Percentiles rank a stretch among this genome's conserved stretches.
These are phyloP conservation scores for Vigna radiata DNA, from an alignment of 306 rosid genomes.

Conservation along the genomic window DNA sequence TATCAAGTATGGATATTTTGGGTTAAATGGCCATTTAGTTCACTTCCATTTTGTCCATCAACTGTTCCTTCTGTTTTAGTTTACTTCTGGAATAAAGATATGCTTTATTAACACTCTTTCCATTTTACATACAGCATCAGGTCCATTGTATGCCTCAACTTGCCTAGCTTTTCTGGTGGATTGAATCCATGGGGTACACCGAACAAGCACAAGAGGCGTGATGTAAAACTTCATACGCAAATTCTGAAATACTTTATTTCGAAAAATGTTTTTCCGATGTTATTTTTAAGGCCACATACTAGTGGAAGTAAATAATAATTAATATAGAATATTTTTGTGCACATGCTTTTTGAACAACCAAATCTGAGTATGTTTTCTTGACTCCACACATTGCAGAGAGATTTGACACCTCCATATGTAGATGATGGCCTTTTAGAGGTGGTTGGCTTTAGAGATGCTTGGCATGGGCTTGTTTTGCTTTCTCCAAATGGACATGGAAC, in stretches of 20 bases:
- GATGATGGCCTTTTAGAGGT: conserved; percentile 92
- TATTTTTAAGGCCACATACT: conserved; percentile 21
- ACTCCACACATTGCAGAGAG: conserved; percentile 56
- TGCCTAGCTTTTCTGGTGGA: conserved; percentile 99
- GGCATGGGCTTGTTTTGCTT: conserved; percentile 97
- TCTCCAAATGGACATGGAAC: conserved; percentile 98
- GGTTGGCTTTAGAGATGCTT: conserved; percentile 94
- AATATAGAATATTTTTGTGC: background rate
- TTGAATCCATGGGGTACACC: conserved; percentile 98
- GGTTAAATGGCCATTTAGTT: conserved; percentile 17
- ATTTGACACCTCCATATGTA: conserved; percentile 82
- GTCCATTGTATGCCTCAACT: conserved; percentile 90
- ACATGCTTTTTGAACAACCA: conserved; percentile 6
- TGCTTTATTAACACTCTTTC: conserved; percentile 33
- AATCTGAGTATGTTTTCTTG: conserved; percentile 38
- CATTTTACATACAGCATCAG: conserved; percentile 69
- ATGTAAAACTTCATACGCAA: conserved; percentile 53
- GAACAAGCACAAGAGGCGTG: conserved; percentile 45
- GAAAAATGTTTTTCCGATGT: background rate
- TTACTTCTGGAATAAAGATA: conserved; percentile 31
- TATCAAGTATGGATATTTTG: conserved; percentile 29
- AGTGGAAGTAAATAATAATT: conserved; percentile 17
- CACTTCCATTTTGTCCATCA: conserved; percentile 11
- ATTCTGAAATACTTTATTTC: background rate
- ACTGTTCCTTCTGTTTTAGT: conserved; percentile 17